phyloP scores from a whole-genome alignment of 257 asterid species.

The Gentiana macrophylla region DNA sequence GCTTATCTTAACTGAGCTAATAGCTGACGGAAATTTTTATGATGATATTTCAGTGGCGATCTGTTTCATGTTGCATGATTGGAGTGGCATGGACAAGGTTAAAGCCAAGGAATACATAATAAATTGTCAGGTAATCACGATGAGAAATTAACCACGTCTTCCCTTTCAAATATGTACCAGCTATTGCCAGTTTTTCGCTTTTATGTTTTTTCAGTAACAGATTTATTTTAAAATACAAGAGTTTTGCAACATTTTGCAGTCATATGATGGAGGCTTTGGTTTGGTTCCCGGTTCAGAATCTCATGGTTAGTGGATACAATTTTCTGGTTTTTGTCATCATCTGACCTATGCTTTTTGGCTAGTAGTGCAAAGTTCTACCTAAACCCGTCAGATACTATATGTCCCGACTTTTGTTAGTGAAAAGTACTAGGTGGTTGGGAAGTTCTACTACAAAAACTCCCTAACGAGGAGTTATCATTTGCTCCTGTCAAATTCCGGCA shows the following conservation, averaged over 20 bases:
- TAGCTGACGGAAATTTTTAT: conserved; percentile 9
- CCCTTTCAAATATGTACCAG: neutral
- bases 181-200: conserved; percentile 1
- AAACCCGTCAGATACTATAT: too few species aligned
- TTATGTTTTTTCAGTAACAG: conserved; percentile 9
- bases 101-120: conserved; percentile 71
- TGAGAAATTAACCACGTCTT: neutral
- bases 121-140: conserved; percentile 60
- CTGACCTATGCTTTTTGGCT: neutral
- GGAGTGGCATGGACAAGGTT: conserved; percentile 88
- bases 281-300: conserved; percentile 86
- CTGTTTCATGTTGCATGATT: conserved; percentile 66
- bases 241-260: conserved; percentile 39
- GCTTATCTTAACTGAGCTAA: conserved; percentile 8
- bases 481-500: too few species aligned
- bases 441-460: too few species aligned
- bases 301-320: conserved; percentile 67
- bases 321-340: conserved; percentile 1
- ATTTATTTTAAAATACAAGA: conserved; percentile 5
- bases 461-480: too few species aligned
- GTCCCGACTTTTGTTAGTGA: too few species aligned
- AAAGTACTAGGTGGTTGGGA: too few species aligned
- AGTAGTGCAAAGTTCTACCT: too few species aligned
- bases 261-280: conserved; percentile 98
- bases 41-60: conserved; percentile 56